Evolutionary conservation across 2,329 filamentous ascomycete genomes (phyloP), one percentile per base, ranked within the genome.

Genomic region (Alternaria brassicicola): DNA sequence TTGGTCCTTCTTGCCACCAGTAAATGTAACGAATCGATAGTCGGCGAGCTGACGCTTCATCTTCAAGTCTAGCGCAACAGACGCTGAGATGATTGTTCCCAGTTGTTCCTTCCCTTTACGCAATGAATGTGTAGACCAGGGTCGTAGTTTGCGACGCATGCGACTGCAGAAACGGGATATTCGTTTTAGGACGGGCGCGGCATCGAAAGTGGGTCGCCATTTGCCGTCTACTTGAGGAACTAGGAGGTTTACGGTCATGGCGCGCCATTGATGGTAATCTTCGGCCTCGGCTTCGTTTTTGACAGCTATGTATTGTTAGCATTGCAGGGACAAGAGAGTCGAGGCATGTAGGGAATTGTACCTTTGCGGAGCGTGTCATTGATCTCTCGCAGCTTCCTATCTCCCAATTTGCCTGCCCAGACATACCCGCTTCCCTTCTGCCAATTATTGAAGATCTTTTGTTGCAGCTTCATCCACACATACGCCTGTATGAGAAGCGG

Each of bases 1-100:
- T 19, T 76, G 67, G 31, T 68, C 65, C 5, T 69, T 64, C 47
- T 65, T 71, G 1, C 74, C 72, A 13, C 73, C 75, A 0, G 72
- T 75, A 43, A 75, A 77, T 1, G 72, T 76, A 2, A 76, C 73
- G 38, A 77, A 76, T 30, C 75, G 70, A 48, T 77, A 77, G 30
- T 77, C 75, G 6, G 74, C 75, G 21, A 65, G 63, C 45, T 77
- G 73, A 10, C 70, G 63, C 61, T 76, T 76, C 73, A 76, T 76
- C 43, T 75, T 76, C 17, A 77, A 64, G 45, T 77, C 75, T 7
- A 77, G 67, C 1, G 73, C 74, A 17, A 76, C 74, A 6, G 74
- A 70, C 5, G 75, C 74, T 0, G 73, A 75, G 21, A 77, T 62
- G 12, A 77, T 77, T 6, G 67, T 74, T 23, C 68, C 62, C 10